Evolutionary conservation across 352 stramenopile species (phyloP), one percentile per base, ranked within the genome.

Genomic region (Globisporangium solare): DNA sequence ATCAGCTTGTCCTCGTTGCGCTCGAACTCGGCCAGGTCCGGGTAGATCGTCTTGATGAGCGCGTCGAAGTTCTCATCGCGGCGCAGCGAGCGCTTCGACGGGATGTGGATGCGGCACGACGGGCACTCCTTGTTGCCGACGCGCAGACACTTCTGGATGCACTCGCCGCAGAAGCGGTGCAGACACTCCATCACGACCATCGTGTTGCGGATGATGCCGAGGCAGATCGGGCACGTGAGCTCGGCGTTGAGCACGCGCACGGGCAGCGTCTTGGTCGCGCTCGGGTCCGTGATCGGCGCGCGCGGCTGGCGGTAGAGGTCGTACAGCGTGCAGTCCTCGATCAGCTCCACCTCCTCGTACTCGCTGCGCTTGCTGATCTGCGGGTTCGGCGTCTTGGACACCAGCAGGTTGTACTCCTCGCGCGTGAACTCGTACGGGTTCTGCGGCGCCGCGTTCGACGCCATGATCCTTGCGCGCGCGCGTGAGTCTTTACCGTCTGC

Each of bases 111-210:
- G 50, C 90, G 86, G 51, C 90, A 97, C 17, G 74, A 88, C 0
- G 89, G 89, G 49, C 89, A 97, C 64, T 96, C 86, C 42, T 88
- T 89, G 60, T 89, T 94, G 63, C 74, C 86, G 1, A 88, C 66
- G 15, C 86, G 81, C 45, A 97, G 72, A 63, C 85, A 90, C 27
- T 86, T 89, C 51, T 94, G 74, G 59, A 97, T 96, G 69, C 89
- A 97, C 31, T 94, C 77, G 56, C 82, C 70, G 54, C 89, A 97
- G 64, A 97, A 97, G 41, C 89, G 81, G 64, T 97, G 89, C 47
- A 97, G 71, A 64, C 89, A 97, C 61, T 95, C 83, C 74, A 95
- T 96, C 13, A 97, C 88, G 17, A 95, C 88, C 48, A 79, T 79
- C n/a, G 88, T 92, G 50, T 88, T 74, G 54, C 76, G 74, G 58